Conservation (phyloP, 805 yeast species). For the Isabelozyma pseudorhagii region DNA sequence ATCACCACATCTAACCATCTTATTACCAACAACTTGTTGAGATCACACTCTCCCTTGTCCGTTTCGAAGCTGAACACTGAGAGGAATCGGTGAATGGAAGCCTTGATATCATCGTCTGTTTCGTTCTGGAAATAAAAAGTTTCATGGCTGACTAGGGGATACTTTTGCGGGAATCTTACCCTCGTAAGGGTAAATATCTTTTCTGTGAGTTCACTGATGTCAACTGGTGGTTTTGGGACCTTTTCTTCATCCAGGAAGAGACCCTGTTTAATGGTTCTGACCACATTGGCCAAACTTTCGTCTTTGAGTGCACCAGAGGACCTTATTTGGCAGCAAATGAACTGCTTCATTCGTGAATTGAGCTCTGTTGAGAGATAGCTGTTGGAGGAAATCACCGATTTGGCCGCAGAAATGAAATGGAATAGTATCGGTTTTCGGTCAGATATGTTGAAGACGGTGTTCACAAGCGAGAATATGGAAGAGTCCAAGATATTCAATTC, state of each 20-base stretch:
- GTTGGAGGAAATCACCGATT: constrained; percentile 2
- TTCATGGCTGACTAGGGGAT: constrained; percentile 1
- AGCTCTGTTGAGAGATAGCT: constrained; percentile 2
- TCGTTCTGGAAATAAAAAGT: constrained; percentile 12
- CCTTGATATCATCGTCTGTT: constrained; percentile 10
- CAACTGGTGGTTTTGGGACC: not conserved
- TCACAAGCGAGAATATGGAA: constrained; percentile 7
- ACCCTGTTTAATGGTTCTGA: constrained; percentile 3
- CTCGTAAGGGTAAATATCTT: constrained; percentile 9
- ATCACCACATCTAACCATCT: constrained; percentile 19
- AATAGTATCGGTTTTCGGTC: constrained; percentile 9
- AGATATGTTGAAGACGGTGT: constrained; percentile 8
- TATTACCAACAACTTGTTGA: constrained; percentile 19
- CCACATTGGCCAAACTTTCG: constrained; percentile 3
- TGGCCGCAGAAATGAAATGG: constrained; percentile 2
- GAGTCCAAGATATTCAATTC: constrained; percentile 4
- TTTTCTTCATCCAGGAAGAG: constrained; percentile 3
- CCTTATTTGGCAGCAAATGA: constrained; percentile 5
- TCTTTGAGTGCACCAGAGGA: constrained; percentile 8
- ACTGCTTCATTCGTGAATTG: constrained; percentile 6
- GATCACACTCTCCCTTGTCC: constrained; percentile 4
- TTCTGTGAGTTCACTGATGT: constrained; percentile 11
- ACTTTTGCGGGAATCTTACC: not conserved
- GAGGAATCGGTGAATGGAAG: constrained; percentile 11
- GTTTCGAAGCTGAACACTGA: constrained; percentile 12